phyloP scores from a whole-genome alignment of 495 filamentous ascomycete genomes.

The Astrothelium subdiscretum region DNA sequence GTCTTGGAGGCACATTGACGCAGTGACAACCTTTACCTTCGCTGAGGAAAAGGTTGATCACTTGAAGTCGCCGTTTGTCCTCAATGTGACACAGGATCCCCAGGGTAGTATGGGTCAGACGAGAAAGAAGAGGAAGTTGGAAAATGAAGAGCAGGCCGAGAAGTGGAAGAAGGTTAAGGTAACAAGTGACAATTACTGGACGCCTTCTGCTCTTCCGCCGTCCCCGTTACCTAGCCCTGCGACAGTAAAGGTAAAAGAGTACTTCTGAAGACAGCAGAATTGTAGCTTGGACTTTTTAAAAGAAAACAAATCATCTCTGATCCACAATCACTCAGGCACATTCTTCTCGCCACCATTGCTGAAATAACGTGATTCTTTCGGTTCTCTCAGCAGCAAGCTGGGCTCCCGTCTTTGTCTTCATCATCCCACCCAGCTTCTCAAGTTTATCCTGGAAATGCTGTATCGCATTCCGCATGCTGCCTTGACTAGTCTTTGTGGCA shows the following conservation, averaged over 20 bases:
- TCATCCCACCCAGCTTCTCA: constrained; percentile 55
- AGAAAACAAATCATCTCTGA: too few species aligned
- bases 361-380: constrained; percentile 49
- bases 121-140: too few species aligned
- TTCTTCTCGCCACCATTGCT: constrained; percentile 61
- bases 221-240: too few species aligned
- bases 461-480: constrained; percentile 47
- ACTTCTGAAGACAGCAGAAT: too few species aligned
- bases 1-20: constrained; percentile 10
- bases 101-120: too few species aligned
- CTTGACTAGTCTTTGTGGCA: constrained; percentile 44
- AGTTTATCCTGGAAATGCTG: constrained; percentile 58
- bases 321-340: too few species aligned
- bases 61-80: constrained; percentile 8
- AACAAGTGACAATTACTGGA: too few species aligned
- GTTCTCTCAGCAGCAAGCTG: constrained; percentile 53
- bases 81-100: constrained; percentile 15
- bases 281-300: too few species aligned
- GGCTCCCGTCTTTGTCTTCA: constrained; percentile 55
- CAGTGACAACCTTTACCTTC: neutral
- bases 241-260: too few species aligned
- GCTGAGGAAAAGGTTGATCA: constrained; percentile 8
- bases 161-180: too few species aligned
- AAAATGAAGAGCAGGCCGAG: too few species aligned
- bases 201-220: too few species aligned